A percentile compares a stretch with the other conserved stretches of the same genome.
These are phyloP conservation scores for Hanseniaspora taiwanica DNA, from an alignment of 805 yeast species.

Conservation along the genomic window DNA sequence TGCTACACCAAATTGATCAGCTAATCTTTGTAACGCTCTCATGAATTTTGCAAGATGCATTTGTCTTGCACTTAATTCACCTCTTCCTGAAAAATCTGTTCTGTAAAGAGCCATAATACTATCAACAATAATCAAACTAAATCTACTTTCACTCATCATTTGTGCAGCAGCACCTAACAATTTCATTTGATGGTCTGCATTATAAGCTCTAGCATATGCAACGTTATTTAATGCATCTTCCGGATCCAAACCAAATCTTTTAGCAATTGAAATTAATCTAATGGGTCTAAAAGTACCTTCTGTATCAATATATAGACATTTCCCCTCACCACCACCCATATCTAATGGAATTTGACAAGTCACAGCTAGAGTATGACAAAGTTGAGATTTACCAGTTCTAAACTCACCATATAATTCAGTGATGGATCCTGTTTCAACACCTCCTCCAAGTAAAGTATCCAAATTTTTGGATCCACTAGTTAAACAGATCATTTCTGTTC, in stretches of 20 bases:
- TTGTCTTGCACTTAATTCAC: constrained; percentile 90
- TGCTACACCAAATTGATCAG: constrained; percentile 96
- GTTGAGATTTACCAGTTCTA: constrained; percentile 93
- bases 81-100: constrained; percentile 91
- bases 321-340: constrained; percentile 98
- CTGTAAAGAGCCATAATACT: constrained; percentile 93
- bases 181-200: constrained; percentile 90
- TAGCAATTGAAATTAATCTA: constrained; percentile 78
- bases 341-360: constrained; percentile 94
- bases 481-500: constrained; percentile 81
- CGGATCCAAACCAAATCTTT: constrained; percentile 81
- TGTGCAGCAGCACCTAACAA: constrained; percentile 81
- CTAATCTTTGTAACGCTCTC: constrained; percentile 82
- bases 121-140: constrained; percentile 84
- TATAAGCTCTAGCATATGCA: constrained; percentile 94
- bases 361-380: constrained; percentile 92
- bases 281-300: constrained; percentile 95
- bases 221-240: constrained; percentile 93
- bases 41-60: constrained; percentile 85
- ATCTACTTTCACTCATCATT: constrained; percentile 92
- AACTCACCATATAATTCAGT: constrained; percentile 96
- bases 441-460: constrained; percentile 90
- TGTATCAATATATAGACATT: constrained; percentile 89
- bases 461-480: constrained; percentile 93
- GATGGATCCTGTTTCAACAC: constrained; percentile 92